Conservation (phyloP, 2,329 filamentous ascomycete genomes). For the Paecilomyces sp. region DNA sequence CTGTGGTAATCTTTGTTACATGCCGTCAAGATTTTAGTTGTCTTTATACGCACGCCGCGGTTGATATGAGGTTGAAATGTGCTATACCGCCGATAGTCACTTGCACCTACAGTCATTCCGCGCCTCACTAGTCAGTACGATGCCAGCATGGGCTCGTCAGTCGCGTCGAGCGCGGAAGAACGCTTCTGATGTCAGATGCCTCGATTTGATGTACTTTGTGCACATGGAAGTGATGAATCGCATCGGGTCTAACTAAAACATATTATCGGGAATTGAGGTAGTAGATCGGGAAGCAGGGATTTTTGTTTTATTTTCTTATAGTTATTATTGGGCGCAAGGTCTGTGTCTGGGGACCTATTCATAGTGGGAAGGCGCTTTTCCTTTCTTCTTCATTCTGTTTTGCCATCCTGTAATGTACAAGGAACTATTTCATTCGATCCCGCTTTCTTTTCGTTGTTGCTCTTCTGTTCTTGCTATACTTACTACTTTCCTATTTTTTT, state of each 20-base stretch:
- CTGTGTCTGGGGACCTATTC: not conserved
- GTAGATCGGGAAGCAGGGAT: not conserved
- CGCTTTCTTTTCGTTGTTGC: slow-evolving; percentile 1
- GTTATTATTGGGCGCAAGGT: not conserved
- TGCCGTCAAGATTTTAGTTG: not conserved
- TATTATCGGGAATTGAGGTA: not conserved
- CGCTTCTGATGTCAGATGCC: not conserved
- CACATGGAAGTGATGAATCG: not conserved
- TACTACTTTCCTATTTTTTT: not conserved
- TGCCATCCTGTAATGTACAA: not conserved
- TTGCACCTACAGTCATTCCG: not conserved
- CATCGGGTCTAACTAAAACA: not conserved
- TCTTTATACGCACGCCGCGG: not conserved
- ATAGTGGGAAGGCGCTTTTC: not conserved
- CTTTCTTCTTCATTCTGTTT: not conserved
- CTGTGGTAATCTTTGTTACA: not conserved
- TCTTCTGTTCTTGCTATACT: not conserved
- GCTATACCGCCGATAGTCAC: not conserved
- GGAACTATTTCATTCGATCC: slow-evolving; percentile 2
- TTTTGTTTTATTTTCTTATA: not conserved
- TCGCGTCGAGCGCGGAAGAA: not conserved
- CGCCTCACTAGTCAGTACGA: not conserved
- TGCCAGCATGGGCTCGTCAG: not conserved
- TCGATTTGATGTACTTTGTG: not conserved
- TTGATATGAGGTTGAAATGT: not conserved